Percentiles rank a stretch among this genome's conserved stretches.
Conservation (phyloP, 805 yeast species). For the Pichia gijzeniarum region DNA sequence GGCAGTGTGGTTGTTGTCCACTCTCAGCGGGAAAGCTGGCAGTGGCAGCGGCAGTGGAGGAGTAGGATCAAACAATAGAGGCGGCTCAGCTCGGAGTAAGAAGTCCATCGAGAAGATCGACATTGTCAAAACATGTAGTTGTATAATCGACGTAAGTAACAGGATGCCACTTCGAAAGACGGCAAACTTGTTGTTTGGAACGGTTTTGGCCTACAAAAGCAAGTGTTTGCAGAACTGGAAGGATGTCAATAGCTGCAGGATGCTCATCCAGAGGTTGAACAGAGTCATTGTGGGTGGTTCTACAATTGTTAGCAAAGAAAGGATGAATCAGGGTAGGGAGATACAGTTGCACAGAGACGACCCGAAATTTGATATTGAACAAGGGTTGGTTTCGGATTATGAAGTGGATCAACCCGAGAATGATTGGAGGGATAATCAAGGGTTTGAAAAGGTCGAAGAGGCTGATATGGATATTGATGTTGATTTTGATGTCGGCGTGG, state of each 20-base stretch:
- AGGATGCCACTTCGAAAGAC: constrained; percentile 30
- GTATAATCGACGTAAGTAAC: constrained; percentile 19
- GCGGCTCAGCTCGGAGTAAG: constrained; percentile 19
- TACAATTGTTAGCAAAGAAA: no score
- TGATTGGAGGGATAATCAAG: background rate
- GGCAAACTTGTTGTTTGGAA: constrained; percentile 43
- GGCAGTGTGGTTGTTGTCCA: constrained; percentile 9
- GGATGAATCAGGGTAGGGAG: background rate
- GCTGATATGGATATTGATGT: background rate
- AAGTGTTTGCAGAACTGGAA: constrained; percentile 26
- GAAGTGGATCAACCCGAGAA: background rate
- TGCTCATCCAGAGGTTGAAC: constrained; percentile 30
- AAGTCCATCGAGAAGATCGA: constrained; percentile 32
- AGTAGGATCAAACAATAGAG: background rate
- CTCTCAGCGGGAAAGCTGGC: background rate
- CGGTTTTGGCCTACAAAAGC: constrained; percentile 41
- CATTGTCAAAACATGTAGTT: constrained; percentile 38
- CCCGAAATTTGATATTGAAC: constrained; percentile 25
- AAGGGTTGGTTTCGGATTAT: constrained; percentile 5
- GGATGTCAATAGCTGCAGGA: constrained; percentile 19
- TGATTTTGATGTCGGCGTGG: background rate
- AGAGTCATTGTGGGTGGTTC: background rate
- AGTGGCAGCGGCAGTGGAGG: background rate
- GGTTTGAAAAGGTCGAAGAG: background rate
- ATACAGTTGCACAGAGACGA: constrained; percentile 28